Evolutionary conservation across 345 rosid genomes (phyloP).

Genomic region (Euphorbia tirucalli): DNA sequence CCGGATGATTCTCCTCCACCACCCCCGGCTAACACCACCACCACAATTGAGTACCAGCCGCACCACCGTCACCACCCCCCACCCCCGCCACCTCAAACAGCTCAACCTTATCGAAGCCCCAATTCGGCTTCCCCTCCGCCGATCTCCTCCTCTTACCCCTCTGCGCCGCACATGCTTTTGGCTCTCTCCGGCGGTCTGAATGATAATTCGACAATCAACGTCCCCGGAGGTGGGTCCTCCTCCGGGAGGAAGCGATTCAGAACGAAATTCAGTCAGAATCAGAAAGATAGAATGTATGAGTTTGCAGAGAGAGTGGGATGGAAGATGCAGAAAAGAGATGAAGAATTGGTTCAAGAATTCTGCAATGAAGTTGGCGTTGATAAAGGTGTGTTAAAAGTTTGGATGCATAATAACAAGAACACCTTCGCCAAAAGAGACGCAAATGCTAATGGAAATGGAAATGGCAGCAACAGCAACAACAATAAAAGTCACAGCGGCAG

Average conservation of each 20-base stretch:
- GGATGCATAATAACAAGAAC: constrained; percentile 98
- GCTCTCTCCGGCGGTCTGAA: constrained; percentile 23
- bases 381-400: constrained; percentile 68
- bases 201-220: constrained; percentile 7
- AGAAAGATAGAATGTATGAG: constrained; percentile 25
- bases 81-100: constrained; percentile 25
- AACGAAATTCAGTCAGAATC: constrained; percentile 28
- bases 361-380: constrained; percentile 75
- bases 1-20: constrained; percentile 24
- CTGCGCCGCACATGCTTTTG: constrained; percentile 38
- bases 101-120: constrained; percentile 23
- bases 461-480: constrained; percentile 3
- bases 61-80: constrained; percentile 32
- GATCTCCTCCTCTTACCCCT: constrained; percentile 36
- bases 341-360: constrained; percentile 53
- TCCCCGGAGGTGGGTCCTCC: neutral
- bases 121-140: constrained; percentile 33
- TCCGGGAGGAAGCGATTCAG: constrained; percentile 25
- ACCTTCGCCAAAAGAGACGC: constrained; percentile 43
- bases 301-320: constrained; percentile 70
- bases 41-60: constrained; percentile 37
- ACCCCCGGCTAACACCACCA: neutral
- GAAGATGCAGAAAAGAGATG: constrained; percentile 83
- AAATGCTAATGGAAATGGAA: constrained; percentile 1
- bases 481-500: constrained; percentile 10